A percentile compares a stretch with the other conserved stretches of the same genome.
phyloP scores from a whole-genome alignment of 1,284 basidiomycete species.

The Inonotus hispidus region DNA sequence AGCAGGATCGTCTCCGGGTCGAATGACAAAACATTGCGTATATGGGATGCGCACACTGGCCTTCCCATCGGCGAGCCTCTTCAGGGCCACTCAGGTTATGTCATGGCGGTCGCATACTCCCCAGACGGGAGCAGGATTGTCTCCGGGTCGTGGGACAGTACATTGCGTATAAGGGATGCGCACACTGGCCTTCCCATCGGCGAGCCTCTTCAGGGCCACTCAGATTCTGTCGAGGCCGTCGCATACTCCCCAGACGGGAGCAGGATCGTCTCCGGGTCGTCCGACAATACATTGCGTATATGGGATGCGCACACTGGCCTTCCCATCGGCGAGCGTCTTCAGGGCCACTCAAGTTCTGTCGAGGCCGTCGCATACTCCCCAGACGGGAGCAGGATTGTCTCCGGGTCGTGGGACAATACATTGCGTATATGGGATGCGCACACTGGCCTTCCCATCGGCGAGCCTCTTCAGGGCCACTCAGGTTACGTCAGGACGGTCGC shows the following conservation, averaged over 20 bases:
- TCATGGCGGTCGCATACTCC: not conserved
- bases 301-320: slow-evolving; percentile 19
- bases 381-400: slow-evolving; percentile 12
- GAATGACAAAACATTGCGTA: not conserved
- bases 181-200: not conserved
- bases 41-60: slow-evolving; percentile 5
- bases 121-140: not conserved
- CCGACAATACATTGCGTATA: slow-evolving; percentile 10
- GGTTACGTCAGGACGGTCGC: slow-evolving; percentile 1
- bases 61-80: not conserved
- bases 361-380: slow-evolving; percentile 8
- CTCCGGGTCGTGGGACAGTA: not conserved
- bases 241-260: slow-evolving; percentile 20
- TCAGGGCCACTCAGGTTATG: no score
- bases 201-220: slow-evolving; percentile 3
- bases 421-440: not conserved
- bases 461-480: not conserved
- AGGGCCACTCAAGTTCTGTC: slow-evolving; percentile 15
- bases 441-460: not conserved
- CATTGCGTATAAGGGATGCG: slow-evolving; percentile 7
- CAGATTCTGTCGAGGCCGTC: slow-evolving; percentile 6
- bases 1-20: slow-evolving; percentile 3
- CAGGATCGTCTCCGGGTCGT: slow-evolving; percentile 19
- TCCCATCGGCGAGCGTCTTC: not conserved
- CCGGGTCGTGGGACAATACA: slow-evolving; percentile 3